Conservation (phyloP, 73 alveolate genomes). For the Blepharisma stoltei region DNA sequence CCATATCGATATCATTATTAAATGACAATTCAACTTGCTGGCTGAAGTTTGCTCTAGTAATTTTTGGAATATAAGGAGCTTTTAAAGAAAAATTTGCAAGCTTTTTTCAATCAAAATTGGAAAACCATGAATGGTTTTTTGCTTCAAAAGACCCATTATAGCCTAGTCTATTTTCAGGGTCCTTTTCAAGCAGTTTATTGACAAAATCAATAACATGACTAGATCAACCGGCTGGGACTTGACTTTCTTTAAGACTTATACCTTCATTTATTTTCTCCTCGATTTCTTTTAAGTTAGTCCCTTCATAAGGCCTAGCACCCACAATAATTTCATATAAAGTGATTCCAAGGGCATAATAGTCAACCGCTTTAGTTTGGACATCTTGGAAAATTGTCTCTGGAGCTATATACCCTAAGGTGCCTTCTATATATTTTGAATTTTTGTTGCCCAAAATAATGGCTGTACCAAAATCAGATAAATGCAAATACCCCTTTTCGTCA, state of each 20-base stretch:
- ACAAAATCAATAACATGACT: slow-evolving; percentile 92
- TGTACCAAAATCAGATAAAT: slow-evolving; percentile 28
- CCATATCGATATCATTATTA: too few species aligned
- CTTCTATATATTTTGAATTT: not conserved
- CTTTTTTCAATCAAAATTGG: slow-evolving; percentile 58
- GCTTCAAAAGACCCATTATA: slow-evolving; percentile 63
- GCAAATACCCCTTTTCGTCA: slow-evolving; percentile 23
- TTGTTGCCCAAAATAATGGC: not conserved
- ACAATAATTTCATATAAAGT: slow-evolving; percentile 2
- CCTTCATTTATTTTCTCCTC: not conserved
- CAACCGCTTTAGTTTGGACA: slow-evolving; percentile 21
- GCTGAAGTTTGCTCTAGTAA: too few species aligned
- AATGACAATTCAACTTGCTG: too few species aligned
- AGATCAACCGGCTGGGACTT: slow-evolving; percentile 93
- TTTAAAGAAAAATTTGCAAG: not conserved
- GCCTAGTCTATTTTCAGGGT: slow-evolving; percentile 69
- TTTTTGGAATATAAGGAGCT: too few species aligned
- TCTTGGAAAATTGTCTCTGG: slow-evolving; percentile 32
- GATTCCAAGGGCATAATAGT: slow-evolving; percentile 37
- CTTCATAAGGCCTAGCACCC: not conserved
- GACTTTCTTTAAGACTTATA: not conserved
- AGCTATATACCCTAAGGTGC: slow-evolving; percentile 43
- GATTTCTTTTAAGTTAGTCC: not conserved
- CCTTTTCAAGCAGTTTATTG: slow-evolving; percentile 69
- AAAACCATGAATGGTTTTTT: slow-evolving; percentile 70